phyloP scores from a whole-genome alignment of 2,329 filamentous ascomycete genomes.

The Pestalotiopsis sp. region DNA sequence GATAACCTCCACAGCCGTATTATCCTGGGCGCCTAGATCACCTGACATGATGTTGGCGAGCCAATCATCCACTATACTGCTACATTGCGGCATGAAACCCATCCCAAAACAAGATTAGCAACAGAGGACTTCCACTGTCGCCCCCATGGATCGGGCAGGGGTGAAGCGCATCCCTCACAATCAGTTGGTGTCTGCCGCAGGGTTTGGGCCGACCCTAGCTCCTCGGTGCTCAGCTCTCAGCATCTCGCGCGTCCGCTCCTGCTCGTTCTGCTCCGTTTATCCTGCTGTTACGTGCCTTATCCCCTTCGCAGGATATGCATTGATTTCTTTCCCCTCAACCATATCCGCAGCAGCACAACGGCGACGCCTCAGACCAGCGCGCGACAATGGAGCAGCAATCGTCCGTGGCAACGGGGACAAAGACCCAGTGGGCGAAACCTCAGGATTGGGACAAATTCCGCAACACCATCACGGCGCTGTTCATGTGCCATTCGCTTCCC shows the following conservation, averaged over 20 bases:
- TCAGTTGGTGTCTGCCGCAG: neutral
- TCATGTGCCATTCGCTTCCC: conserved; percentile 15
- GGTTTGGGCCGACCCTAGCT: no score
- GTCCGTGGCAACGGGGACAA: neutral
- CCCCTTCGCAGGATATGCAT: neutral
- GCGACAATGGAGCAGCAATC: neutral
- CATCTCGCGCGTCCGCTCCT: neutral
- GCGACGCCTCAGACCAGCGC: neutral
- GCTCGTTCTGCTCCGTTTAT: neutral
- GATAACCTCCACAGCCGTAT: neutral
- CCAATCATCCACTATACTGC: neutral
- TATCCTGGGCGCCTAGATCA: neutral
- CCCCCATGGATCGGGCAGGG: neutral
- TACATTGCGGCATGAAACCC: neutral
- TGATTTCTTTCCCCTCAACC: neutral
- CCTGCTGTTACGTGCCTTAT: neutral
- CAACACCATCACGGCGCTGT: conserved; percentile 16
- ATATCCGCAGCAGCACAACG: neutral
- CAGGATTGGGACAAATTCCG: conserved; percentile 13
- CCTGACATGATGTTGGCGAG: neutral
- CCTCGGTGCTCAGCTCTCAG: neutral
- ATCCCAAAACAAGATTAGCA: neutral
- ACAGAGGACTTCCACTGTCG: neutral
- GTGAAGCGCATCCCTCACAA: neutral
- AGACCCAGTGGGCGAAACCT: conserved; percentile 14